These are phyloP conservation scores for Hypoxylon sp. DNA, from an alignment of 2,329 filamentous ascomycete species.

Conservation along the genomic window DNA sequence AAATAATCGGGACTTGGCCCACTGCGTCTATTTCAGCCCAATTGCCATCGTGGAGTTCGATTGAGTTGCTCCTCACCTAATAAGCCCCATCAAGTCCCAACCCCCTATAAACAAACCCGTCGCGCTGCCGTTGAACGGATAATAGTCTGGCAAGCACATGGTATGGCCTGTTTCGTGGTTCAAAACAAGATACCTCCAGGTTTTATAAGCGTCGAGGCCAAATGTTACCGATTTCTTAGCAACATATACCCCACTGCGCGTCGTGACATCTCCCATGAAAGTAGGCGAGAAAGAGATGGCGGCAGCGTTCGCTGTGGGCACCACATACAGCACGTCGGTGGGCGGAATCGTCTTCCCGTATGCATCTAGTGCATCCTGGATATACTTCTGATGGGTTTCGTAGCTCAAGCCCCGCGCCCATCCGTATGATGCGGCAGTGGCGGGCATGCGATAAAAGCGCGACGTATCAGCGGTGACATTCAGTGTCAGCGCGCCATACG, in stretches of 20 bases:
- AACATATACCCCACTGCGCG: slow-evolving; percentile 47
- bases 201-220: slow-evolving; percentile 53
- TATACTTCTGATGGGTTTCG: slow-evolving; percentile 50
- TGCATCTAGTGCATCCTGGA: slow-evolving; percentile 53
- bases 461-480: slow-evolving; percentile 48
- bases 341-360: slow-evolving; percentile 44
- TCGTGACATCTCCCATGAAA: slow-evolving; percentile 47
- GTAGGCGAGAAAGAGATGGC: slow-evolving; percentile 52
- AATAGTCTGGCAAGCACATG: slow-evolving; percentile 58
- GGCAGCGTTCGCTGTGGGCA: slow-evolving; percentile 49
- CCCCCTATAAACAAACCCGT: slow-evolving; percentile 56
- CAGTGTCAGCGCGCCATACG: slow-evolving; percentile 46
- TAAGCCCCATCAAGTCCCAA: slow-evolving; percentile 58
- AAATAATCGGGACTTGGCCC: slow-evolving; percentile 57
- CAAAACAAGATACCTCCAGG: slow-evolving; percentile 55
- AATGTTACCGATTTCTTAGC: slow-evolving; percentile 55
- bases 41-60: neutral
- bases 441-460: slow-evolving; percentile 51
- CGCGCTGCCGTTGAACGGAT: slow-evolving; percentile 51
- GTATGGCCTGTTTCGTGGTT: slow-evolving; percentile 59
- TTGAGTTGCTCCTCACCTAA: slow-evolving; percentile 37
- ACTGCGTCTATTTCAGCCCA: slow-evolving; percentile 20
- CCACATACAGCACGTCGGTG: slow-evolving; percentile 53
- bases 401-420: slow-evolving; percentile 51
- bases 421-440: slow-evolving; percentile 45